Evolutionary conservation across 2,329 filamentous ascomycete genomes (phyloP), one percentile per base, ranked within the genome.

Genomic region (Didymella exigua): DNA sequence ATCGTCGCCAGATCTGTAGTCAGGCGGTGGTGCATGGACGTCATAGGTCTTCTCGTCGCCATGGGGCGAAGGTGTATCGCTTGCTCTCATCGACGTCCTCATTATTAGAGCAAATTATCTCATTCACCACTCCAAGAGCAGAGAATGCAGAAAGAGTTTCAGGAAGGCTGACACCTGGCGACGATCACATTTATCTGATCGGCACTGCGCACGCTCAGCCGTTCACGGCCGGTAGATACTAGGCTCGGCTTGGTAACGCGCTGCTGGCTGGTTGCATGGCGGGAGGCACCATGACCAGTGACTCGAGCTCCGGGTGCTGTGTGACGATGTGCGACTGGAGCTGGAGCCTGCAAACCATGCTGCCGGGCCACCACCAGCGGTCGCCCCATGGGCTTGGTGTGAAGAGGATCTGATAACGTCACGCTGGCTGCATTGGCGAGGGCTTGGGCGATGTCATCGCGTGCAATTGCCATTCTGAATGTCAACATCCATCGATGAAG

Each of bases 161-260:
- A 14, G 27, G 18, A 33, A 54, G 31, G 16, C 45, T 49, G 38
- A 54, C 21, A 45, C 33, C 27, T 16, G 51, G 50, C 30, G 21
- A 33, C 37, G 34, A 49, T 43, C 47, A 26, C 18, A 27, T 56
- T 59, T 59, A 59, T 59, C 57, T 56, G 57, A 59, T 59, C 49
- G 41, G 34, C 29, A 16, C 34, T 45, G 52, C 38, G 13, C 45
- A 23, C 23, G 24, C 45, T 34, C 45, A 40, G 27, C 45, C 40
- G 52, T 54, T 45, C 34, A 46, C 52, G 46, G 45, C 29, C 24
- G 46, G 47, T 34, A 37, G 36, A 21, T 23, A 16, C 52, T 54
- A 54, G 23, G 29, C 45, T 34, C 21, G 30, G 23, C 18, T 34
- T 1, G 27, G 45, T 2, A 24, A 34, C 33, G 31, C 18, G 30